phyloP scores from a whole-genome alignment of 2,329 filamentous ascomycete species.

The Hymenoscyphus fraxineus region DNA sequence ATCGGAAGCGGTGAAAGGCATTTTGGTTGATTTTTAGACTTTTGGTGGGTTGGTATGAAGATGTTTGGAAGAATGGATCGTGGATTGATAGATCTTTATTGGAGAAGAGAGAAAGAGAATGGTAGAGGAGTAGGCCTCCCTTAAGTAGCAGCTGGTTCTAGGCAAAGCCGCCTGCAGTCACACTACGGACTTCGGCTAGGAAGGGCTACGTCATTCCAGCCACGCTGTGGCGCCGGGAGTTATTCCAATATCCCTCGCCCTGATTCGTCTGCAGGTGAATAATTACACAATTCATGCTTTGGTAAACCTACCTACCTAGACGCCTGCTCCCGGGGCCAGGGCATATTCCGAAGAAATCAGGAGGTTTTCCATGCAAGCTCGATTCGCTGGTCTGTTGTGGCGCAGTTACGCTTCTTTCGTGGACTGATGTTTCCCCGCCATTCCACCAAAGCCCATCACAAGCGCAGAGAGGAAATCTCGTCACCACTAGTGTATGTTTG shows the following conservation, averaged over 20 bases:
- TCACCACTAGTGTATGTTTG: background rate
- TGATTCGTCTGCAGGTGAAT: background rate
- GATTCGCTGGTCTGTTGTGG: background rate
- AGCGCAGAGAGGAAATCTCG: background rate
- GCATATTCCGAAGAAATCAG: background rate
- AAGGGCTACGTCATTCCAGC: background rate
- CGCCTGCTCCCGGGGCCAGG: background rate
- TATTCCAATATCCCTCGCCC: too few species aligned
- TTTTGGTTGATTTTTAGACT: constrained; percentile 23
- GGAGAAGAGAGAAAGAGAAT: background rate
- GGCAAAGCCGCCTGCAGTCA: background rate
- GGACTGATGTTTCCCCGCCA: background rate
- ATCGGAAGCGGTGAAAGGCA: constrained; percentile 60
- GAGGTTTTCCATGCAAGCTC: background rate
- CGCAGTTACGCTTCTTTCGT: background rate
- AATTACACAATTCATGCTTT: background rate
- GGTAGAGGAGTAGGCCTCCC: background rate
- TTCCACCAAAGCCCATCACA: background rate
- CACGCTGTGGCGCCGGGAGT: background rate
- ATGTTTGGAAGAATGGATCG: background rate
- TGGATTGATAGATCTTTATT: background rate
- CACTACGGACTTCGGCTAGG: background rate
- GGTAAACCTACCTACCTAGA: background rate
- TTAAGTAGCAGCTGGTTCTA: background rate
- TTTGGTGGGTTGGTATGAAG: background rate